phyloP scores from a whole-genome alignment of 1,284 basidiomycete genomes.

The Bjerkandera adusta region DNA sequence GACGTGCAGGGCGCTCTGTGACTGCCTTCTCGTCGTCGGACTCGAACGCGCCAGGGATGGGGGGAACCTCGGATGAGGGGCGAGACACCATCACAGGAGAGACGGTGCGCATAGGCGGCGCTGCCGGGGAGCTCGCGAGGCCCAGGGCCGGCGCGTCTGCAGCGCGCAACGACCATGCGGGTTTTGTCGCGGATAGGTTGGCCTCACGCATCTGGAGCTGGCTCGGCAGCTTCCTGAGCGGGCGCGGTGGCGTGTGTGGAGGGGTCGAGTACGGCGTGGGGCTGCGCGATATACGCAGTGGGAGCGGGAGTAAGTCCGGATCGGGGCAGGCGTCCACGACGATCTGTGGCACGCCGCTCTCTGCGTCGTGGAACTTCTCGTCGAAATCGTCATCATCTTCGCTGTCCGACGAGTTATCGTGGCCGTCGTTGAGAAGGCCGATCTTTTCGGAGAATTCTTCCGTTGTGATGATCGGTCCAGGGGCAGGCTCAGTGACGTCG shows the following conservation, averaged over 20 bases:
- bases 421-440: background rate
- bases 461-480: conserved; percentile 9
- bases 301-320: conserved; percentile 33
- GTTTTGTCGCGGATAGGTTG: conserved; percentile 27
- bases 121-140: conserved; percentile 16
- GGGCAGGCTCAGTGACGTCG: background rate
- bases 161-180: conserved; percentile 41
- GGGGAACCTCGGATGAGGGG: conserved; percentile 14
- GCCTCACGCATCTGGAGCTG: conserved; percentile 32
- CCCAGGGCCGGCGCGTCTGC: conserved; percentile 30
- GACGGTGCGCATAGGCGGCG: conserved; percentile 9
- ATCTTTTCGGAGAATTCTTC: background rate
- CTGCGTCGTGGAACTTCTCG: conserved; percentile 39
- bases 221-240: conserved; percentile 22
- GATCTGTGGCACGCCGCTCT: conserved; percentile 20
- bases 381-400: conserved; percentile 23
- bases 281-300: conserved; percentile 14
- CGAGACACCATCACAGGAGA: conserved; percentile 14
- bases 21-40: conserved; percentile 10
- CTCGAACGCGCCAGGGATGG: conserved; percentile 25
- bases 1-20: conserved; percentile 17
- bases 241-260: conserved; percentile 23
- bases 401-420: background rate
- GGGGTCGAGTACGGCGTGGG: conserved; percentile 25
- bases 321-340: conserved; percentile 23